Evolutionary conservation across 1,284 basidiomycete species (phyloP), one percentile per base, ranked within the genome.

Genomic region (Phylloporus sp.): DNA sequence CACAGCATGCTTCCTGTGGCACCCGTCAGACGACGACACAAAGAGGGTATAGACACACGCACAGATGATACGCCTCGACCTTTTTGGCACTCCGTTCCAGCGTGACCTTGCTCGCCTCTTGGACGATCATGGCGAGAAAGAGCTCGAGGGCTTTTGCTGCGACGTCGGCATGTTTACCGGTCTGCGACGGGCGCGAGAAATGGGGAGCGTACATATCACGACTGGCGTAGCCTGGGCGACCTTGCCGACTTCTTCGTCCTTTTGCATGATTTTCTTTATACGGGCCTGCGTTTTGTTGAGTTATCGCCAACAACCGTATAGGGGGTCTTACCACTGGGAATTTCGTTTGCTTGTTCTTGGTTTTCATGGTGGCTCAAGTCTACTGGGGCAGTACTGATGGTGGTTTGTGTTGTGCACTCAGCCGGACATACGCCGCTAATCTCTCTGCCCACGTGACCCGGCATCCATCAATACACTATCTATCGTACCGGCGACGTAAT

Each of bases 201-300:
- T 20, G 29, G 27, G 62, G 55, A 29, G 89, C 95, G 81, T 78
- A 99, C 98, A 99, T 75, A 99, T 98, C 70, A 98, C 94, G 67
- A 99, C 90, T 0, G 98, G 98, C 7, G 97, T 98, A 20, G 96
- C 97, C 77, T 96, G 95, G 2, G 98, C 97, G 25, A 99, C 95
- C 82, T 99, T 99, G 66, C 98, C 97, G 23, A 99, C 97, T 80
- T 99, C 97, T 79, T 99, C 98, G 79, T 99, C 97, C 80, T 97
- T 96, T 84, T 99, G 97, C 95, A 99, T 99, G 70, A 99, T 98
- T 85, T 97, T 96, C 88, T 99, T 99, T 84, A 99, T 99, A 65
- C 97, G 90, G 11, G 97, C 97, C 94, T 95, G 70, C 58, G 32
- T 68, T 35, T 17, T 56, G 37, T 63, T 59, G 4, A 59, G 58